A percentile compares a stretch with the other conserved stretches of the same genome.
These are phyloP conservation scores for Mycena galopus DNA, from an alignment of 768 basidiomycete genomes.

Conservation along the genomic window DNA sequence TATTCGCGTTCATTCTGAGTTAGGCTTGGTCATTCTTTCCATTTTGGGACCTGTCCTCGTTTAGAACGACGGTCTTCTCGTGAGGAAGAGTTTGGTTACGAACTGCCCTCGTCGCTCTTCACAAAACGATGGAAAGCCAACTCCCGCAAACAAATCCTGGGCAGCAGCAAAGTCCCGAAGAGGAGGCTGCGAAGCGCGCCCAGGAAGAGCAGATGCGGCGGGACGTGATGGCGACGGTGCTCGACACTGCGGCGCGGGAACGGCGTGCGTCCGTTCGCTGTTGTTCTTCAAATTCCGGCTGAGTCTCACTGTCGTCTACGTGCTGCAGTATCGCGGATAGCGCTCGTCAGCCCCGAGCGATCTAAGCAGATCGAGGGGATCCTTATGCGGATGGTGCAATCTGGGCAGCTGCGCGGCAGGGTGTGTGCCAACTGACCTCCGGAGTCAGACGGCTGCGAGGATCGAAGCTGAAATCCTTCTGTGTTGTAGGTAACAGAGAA, in stretches of 20 bases:
- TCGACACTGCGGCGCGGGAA: conserved; percentile 85
- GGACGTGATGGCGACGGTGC: conserved; percentile 81
- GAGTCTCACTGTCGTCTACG: neutral
- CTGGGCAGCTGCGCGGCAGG: conserved; percentile 81
- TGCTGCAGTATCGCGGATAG: conserved; percentile 82
- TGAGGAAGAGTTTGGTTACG: too few relatives aligned
- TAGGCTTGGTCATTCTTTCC: neutral
- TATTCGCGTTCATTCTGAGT: neutral
- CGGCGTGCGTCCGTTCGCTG: conserved; percentile 66
- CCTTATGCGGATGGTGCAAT: conserved; percentile 85
- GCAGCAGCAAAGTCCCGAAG: conserved; percentile 49
- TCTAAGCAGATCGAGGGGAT: conserved; percentile 86
- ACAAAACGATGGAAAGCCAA: conserved; percentile 13
- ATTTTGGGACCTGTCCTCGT: too few relatives aligned
- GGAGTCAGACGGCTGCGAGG: neutral
- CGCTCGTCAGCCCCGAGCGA: conserved; percentile 86
- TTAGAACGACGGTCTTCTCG: too few relatives aligned
- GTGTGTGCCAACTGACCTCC: conserved; percentile 49
- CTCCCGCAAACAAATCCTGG: conserved; percentile 12
- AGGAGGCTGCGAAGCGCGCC: conserved; percentile 66
- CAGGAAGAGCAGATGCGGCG: conserved; percentile 84
- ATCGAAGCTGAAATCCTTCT: neutral
- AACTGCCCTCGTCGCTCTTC: too few relatives aligned
- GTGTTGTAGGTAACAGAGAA: conserved; percentile 61
- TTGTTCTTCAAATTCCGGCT: neutral